Conservation (phyloP, 768 basidiomycete species). For the Cubamyces sp. region DNA sequence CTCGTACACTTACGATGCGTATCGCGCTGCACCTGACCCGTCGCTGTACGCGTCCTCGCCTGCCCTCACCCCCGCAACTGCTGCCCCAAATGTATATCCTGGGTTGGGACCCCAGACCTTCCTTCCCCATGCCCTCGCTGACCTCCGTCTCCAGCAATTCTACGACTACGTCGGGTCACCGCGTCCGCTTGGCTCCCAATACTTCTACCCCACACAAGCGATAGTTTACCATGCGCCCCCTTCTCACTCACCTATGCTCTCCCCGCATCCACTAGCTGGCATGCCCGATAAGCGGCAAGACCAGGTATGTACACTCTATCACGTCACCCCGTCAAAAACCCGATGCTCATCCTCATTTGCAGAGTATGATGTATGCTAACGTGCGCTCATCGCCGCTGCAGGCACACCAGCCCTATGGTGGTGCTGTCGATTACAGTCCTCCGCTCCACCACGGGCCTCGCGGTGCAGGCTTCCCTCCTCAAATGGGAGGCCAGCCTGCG, state of each 20-base stretch:
- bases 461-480: conserved; percentile 8
- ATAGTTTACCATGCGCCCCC: conserved; percentile 60
- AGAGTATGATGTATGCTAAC: conserved; percentile 46
- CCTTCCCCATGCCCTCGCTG: conserved; percentile 46
- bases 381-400: conserved; percentile 48
- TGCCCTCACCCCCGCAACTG: conserved; percentile 45
- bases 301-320: conserved; percentile 46
- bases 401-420: conserved; percentile 48
- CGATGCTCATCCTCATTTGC: conserved; percentile 41
- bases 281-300: conserved; percentile 62
- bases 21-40: conserved; percentile 53
- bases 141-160: conserved; percentile 55
- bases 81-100: conserved; percentile 54
- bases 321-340: conserved; percentile 38
- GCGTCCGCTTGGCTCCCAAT: conserved; percentile 57
- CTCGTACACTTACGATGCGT: conserved; percentile 51
- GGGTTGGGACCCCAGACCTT: conserved; percentile 45
- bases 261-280: conserved; percentile 47
- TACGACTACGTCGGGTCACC: conserved; percentile 58
- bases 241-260: conserved; percentile 57
- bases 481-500: conserved; percentile 33
- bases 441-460: conserved; percentile 46
- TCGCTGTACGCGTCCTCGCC: conserved; percentile 53
- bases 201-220: conserved; percentile 61
- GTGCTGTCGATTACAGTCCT: conserved; percentile 51